Evolutionary conservation across 108 stramenopile species (phyloP).

Genomic region (Skeletonema marinoi): DNA sequence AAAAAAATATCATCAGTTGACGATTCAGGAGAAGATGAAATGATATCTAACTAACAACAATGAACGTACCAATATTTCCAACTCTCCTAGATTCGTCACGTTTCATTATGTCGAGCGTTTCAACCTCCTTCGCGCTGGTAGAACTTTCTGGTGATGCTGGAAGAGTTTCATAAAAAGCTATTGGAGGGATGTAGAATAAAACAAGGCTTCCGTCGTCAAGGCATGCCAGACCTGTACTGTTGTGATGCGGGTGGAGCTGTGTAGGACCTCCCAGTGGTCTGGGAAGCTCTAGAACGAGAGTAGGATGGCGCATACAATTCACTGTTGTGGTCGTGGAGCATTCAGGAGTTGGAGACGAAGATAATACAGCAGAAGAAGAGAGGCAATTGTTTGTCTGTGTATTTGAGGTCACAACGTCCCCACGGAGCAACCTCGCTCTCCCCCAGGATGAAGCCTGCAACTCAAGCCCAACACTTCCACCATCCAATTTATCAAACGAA

Average conservation of each 20-base stretch:
- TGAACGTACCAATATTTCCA: constrained; percentile 17
- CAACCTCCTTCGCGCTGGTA: background rate
- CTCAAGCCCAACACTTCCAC: background rate
- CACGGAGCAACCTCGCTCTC: constrained; percentile 17
- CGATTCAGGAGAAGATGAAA: background rate
- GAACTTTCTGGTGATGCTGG: background rate
- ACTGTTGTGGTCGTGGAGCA: background rate
- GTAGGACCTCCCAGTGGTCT: constrained; percentile 55
- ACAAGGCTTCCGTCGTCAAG: constrained; percentile 68
- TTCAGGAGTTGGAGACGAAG: background rate
- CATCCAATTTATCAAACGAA: background rate
- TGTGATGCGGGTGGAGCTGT: constrained; percentile 65
- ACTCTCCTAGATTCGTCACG: background rate
- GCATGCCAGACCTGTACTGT: constrained; percentile 58
- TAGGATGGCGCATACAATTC: constrained; percentile 29
- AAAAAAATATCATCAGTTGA: background rate
- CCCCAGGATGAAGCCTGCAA: constrained; percentile 20
- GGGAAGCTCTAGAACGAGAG: constrained; percentile 53
- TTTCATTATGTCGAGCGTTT: constrained; percentile 2
- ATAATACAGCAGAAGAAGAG: background rate
- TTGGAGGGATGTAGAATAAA: constrained; percentile 54
- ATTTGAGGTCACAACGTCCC: constrained; percentile 9
- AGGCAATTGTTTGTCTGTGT: background rate
- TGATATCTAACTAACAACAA: background rate
- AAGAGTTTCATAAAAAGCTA: constrained; percentile 46